These are phyloP conservation scores for Chalaropsis ovoidea DNA, from an alignment of 2,329 filamentous ascomycete species.

Conservation along the genomic window DNA sequence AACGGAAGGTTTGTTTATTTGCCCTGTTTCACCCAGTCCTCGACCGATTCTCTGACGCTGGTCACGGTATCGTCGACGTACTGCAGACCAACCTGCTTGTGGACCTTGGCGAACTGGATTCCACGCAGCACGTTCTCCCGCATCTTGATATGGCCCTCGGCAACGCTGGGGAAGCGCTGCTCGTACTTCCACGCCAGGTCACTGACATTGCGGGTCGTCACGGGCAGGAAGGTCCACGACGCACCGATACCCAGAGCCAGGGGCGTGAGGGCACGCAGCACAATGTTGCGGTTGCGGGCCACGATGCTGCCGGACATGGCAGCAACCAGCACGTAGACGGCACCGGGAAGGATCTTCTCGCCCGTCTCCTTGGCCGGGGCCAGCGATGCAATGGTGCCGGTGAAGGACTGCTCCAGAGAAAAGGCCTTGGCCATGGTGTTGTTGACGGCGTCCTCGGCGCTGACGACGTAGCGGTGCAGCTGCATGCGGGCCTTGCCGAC, in stretches of 20 bases:
- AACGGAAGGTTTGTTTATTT: constrained; percentile 44
- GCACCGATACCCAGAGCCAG: constrained; percentile 70
- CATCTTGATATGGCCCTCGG: constrained; percentile 66
- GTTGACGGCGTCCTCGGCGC: constrained; percentile 76
- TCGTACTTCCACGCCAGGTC: constrained; percentile 88
- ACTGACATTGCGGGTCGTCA: constrained; percentile 82
- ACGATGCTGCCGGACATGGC: constrained; percentile 93
- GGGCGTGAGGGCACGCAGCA: constrained; percentile 68
- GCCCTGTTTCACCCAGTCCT: constrained; percentile 86
- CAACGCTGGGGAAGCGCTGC: constrained; percentile 72
- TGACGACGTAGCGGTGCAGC: constrained; percentile 63
- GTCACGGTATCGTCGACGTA: constrained; percentile 75
- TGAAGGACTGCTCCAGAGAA: constrained; percentile 78
- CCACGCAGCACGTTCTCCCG: constrained; percentile 60
- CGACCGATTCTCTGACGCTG: constrained; percentile 63
- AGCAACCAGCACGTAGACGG: constrained; percentile 84
- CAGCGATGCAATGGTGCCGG: constrained; percentile 75
- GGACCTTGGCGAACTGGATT: constrained; percentile 62
- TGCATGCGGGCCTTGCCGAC: constrained; percentile 71
- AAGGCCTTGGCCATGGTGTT: constrained; percentile 68
- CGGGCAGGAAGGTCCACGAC: constrained; percentile 73
- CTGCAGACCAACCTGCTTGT: constrained; percentile 57
- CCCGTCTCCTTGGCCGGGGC: constrained; percentile 76
- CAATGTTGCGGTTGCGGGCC: constrained; percentile 72
- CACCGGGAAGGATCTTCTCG: constrained; percentile 80